Evolutionary conservation across 2,329 filamentous ascomycete species (phyloP).

Genomic region (Fusarium ambrosium): DNA sequence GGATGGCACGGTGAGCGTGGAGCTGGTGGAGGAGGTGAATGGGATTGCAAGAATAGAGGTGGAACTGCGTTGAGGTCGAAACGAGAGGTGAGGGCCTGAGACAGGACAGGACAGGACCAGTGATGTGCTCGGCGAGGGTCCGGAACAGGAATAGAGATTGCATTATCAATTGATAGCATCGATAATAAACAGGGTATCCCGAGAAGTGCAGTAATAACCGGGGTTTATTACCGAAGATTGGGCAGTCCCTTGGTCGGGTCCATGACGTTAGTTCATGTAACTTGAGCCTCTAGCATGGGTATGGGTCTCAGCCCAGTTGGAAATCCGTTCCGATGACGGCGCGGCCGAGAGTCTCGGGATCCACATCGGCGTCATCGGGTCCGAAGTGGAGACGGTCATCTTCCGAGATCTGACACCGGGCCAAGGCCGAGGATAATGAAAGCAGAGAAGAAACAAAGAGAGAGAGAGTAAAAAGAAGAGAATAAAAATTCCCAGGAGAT

Average conservation of each 20-base stretch:
- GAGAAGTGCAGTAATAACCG: slow-evolving; percentile 31
- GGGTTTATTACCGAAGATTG: slow-evolving; percentile 38
- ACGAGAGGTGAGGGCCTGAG: background rate
- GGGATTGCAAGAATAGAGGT: slow-evolving; percentile 56
- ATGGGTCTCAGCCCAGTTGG: slow-evolving; percentile 31
- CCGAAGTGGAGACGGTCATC: slow-evolving; percentile 26
- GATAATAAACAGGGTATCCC: slow-evolving; percentile 33
- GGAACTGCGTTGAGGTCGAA: slow-evolving; percentile 49
- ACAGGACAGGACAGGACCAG: background rate
- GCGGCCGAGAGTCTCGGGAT: slow-evolving; percentile 2
- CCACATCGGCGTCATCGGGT: slow-evolving; percentile 40
- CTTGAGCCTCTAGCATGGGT: slow-evolving; percentile 28
- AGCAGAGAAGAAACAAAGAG: background rate
- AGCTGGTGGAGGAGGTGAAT: slow-evolving; percentile 53
- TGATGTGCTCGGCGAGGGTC: slow-evolving; percentile 24
- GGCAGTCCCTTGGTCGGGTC: slow-evolving; percentile 21
- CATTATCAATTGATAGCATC: slow-evolving; percentile 37
- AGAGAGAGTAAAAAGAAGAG: background rate
- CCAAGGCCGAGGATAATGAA: background rate
- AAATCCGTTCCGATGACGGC: slow-evolving; percentile 40
- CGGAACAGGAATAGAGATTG: slow-evolving; percentile 25
- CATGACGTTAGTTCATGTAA: slow-evolving; percentile 39
- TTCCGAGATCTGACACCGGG: background rate
- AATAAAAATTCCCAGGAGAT: slow-evolving; percentile 10
- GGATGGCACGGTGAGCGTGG: slow-evolving; percentile 45